A percentile compares a stretch with the other conserved stretches of the same genome.
Conservation (phyloP, 176 grass and related monocot species). For the Triticum turgidum region DNA sequence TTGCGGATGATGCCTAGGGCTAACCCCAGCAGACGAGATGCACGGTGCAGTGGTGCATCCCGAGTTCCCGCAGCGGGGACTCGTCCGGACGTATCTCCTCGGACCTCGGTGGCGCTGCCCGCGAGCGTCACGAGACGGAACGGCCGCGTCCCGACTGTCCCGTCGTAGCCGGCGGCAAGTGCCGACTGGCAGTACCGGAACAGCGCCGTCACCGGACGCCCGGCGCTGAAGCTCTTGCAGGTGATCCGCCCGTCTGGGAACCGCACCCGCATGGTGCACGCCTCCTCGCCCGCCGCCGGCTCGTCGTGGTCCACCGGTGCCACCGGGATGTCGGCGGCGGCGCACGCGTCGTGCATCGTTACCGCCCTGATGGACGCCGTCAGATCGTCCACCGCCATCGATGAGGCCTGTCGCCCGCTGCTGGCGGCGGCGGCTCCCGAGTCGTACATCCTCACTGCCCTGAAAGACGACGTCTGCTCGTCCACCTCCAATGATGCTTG, state of each 20-base stretch:
- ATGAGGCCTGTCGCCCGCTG: no score
- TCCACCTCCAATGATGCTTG: no score
- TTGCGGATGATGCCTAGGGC: no score
- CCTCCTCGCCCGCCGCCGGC: background rate
- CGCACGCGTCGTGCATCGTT: no score
- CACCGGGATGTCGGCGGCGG: background rate
- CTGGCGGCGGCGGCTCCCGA: no score
- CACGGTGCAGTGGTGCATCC: background rate
- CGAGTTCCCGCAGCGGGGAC: background rate
- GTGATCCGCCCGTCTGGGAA: background rate
- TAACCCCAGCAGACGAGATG: background rate
- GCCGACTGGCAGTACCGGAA: background rate
- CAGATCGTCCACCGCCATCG: no score
- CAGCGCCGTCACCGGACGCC: background rate
- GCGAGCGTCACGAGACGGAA: background rate
- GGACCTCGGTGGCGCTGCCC: background rate
- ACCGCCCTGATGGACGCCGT: no score
- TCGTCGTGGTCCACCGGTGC: background rate
- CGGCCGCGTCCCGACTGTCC: background rate
- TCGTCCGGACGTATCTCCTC: background rate
- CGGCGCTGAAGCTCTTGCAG: background rate
- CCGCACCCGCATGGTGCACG: background rate
- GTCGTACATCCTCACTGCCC: no score
- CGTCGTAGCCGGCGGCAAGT: background rate
- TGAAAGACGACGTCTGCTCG: no score